Percentiles rank a stretch among this genome's conserved stretches.
Evolutionary conservation across 306 rosid species (phyloP).

Genomic region (Cicer yamashitae): DNA sequence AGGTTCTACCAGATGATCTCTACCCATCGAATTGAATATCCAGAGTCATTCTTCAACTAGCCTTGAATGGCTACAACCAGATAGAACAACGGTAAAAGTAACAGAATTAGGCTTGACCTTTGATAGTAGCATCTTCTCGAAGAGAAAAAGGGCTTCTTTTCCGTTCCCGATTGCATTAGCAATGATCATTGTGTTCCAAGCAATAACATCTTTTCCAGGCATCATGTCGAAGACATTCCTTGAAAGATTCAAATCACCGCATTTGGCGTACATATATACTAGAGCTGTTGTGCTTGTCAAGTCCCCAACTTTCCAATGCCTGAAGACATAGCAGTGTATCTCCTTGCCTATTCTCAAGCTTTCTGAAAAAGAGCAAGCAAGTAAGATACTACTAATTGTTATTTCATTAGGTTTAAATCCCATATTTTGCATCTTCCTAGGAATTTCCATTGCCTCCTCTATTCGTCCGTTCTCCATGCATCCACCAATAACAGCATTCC

Average conservation of each 20-base stretch:
- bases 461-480: constrained; percentile 55
- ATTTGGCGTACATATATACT: constrained; percentile 57
- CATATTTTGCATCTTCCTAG: constrained; percentile 55
- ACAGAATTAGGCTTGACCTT: constrained; percentile 55
- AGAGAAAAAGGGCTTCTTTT: constrained; percentile 53
- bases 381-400: constrained; percentile 54
- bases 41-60: constrained; percentile 54
- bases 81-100: constrained; percentile 57
- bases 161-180: constrained; percentile 60
- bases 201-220: constrained; percentile 50
- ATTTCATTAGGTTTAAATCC: constrained; percentile 60
- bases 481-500: constrained; percentile 65
- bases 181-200: constrained; percentile 66
- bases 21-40: constrained; percentile 56
- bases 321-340: constrained; percentile 56
- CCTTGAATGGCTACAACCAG: constrained; percentile 66
- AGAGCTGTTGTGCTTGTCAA: constrained; percentile 49
- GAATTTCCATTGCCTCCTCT: constrained; percentile 52
- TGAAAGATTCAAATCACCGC: constrained; percentile 60
- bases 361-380: constrained; percentile 57
- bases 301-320: constrained; percentile 49
- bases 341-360: constrained; percentile 62
- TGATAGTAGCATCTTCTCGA: constrained; percentile 48
- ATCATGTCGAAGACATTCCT: constrained; percentile 49
- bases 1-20: constrained; percentile 54